Base-by-base conservation (phyloP, 2,329 filamentous ascomycete species). In the Lasiodiplodia hormozganensis region DNA sequence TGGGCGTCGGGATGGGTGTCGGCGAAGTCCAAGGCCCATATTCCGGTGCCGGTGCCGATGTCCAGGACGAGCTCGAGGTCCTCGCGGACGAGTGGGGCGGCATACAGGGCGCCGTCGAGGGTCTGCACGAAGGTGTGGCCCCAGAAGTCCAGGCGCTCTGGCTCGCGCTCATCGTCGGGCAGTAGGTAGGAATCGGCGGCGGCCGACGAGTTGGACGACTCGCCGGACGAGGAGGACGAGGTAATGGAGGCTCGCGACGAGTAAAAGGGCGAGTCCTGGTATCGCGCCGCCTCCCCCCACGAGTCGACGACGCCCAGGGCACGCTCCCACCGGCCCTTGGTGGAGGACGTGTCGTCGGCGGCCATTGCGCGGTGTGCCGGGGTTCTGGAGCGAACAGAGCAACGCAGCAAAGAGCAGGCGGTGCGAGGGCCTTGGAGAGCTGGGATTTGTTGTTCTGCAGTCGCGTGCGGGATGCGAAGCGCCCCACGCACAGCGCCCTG, bases 161-260 rank as follows among this genome's bases (percentile, higher is more conserved):
- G 73, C 71, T 79, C 79, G 47, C 74, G 72, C 78, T 67, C 65
- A 53, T 67, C 65, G 25, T 67, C 52, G 5, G 52, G 52, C 60
- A 81, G 77, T 58, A 80, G 76, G 70, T 81, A 81, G 71, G 56
- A 56, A 14, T 54, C 62, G 52, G 36, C 49, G 51, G 58, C 38
- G 25, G 40, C 16, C 7, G 58, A 51, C 23, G 82, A 84, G 76
- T 79, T 81, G 11, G 81, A 81, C 66, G 83, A 85, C 69, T 14
- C n/a, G 7, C 14, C 38, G 38, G 38, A 14, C 38, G 82, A 84
- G 70, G 82, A 84, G 72, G 78, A 79, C 72, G 76, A 79, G 58
- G 79, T 78, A 77, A 36, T 6, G 18, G 36, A 47, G 57, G 4
- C 38, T 16, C n/a, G 21, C 21, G 21, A 47, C n/a, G 57, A 18